Evolutionary conservation across 225 moss, liverwort and hornwort genomes (phyloP).

Genomic region (Lunularia cruciata): DNA sequence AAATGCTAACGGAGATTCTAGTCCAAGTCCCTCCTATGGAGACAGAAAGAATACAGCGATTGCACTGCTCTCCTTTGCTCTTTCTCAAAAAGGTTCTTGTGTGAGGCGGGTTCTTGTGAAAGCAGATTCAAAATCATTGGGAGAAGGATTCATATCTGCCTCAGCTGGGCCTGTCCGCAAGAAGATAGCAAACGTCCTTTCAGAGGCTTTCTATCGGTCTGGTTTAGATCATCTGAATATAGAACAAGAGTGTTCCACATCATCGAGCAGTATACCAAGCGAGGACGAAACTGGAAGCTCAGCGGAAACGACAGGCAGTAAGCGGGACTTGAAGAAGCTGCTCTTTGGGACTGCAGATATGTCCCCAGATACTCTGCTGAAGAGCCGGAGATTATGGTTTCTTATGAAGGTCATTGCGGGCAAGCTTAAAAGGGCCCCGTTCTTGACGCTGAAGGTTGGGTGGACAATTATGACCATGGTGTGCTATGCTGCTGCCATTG

Average conservation of each 20-base stretch:
- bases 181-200: slow-evolving; percentile 51
- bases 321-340: not conserved
- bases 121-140: slow-evolving; percentile 69
- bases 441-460: slow-evolving; percentile 53
- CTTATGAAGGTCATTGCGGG: slow-evolving; percentile 62
- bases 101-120: slow-evolving; percentile 75
- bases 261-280: slow-evolving; percentile 3
- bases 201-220: slow-evolving; percentile 47
- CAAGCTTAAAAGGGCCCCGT: slow-evolving; percentile 54
- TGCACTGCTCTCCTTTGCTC: slow-evolving; percentile 28
- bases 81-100: slow-evolving; percentile 66
- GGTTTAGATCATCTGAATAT: slow-evolving; percentile 18
- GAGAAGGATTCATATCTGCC: slow-evolving; percentile 58
- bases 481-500: slow-evolving; percentile 64
- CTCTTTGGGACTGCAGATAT: not conserved
- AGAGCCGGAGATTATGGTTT: slow-evolving; percentile 57
- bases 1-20: not conserved
- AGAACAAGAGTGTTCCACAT: slow-evolving; percentile 7
- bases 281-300: not conserved
- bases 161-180: slow-evolving; percentile 52
- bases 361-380: slow-evolving; percentile 10
- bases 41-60: slow-evolving; percentile 30
- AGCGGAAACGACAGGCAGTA: not conserved
- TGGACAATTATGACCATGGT: slow-evolving; percentile 54
- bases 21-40: slow-evolving; percentile 10